A percentile compares a stretch with the other conserved stretches of the same genome.
phyloP scores from a whole-genome alignment of 345 rosid genomes.

The Citrus medica region DNA sequence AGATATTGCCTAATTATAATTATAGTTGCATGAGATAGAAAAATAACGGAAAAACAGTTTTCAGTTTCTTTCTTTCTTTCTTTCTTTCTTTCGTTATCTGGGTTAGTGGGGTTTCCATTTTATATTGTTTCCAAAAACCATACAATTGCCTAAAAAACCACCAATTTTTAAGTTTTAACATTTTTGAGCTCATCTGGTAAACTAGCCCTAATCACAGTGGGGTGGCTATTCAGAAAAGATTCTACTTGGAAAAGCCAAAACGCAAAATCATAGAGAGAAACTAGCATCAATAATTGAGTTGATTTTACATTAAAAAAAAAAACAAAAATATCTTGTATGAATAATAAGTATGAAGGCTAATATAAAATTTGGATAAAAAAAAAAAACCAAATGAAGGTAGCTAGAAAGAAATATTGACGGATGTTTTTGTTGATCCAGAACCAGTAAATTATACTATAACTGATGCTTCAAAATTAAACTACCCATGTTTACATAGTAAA shows the following conservation, averaged over 20 bases:
- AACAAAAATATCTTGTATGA: background rate
- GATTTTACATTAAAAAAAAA: background rate
- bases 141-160: background rate
- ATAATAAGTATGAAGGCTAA: no score
- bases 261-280: background rate
- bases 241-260: no score
- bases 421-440: no score
- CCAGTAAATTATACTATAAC: no score
- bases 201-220: background rate
- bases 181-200: background rate
- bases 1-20: background rate
- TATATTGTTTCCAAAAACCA: background rate
- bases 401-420: no score
- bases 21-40: background rate
- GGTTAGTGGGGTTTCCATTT: background rate
- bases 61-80: background rate
- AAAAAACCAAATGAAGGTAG: no score
- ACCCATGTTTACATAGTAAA: constrained; percentile 8
- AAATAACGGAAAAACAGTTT: background rate
- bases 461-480: constrained; percentile 6
- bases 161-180: no score
- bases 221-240: background rate
- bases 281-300: background rate
- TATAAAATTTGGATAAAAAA: no score
- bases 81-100: background rate